These are phyloP conservation scores for Annulohypoxylon stygium DNA, from an alignment of 495 filamentous ascomycete species.

Conservation along the genomic window DNA sequence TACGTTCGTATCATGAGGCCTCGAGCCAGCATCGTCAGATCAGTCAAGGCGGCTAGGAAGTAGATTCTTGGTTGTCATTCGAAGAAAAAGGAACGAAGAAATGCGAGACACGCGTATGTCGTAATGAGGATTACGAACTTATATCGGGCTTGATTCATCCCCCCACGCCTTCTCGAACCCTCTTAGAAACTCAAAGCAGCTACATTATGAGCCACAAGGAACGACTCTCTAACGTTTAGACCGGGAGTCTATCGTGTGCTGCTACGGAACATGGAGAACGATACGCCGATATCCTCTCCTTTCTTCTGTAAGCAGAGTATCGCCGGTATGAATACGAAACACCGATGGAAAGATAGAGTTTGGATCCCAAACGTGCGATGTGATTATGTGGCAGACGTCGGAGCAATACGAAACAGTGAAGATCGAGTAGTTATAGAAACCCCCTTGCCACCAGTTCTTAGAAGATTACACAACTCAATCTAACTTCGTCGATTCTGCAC, in stretches of 20 bases:
- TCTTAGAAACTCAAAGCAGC: slow-evolving; percentile 33
- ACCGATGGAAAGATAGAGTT: slow-evolving; percentile 31
- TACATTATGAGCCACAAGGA: slow-evolving; percentile 8
- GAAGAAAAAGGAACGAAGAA: slow-evolving; percentile 14
- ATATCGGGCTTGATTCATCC: slow-evolving; percentile 15
- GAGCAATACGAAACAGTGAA: slow-evolving; percentile 28
- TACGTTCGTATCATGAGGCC: slow-evolving; percentile 27
- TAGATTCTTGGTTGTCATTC: slow-evolving; percentile 1
- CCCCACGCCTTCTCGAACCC: slow-evolving; percentile 5
- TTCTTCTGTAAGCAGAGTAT: not conserved
- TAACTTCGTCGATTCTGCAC: not conserved
- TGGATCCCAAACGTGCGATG: slow-evolving; percentile 34
- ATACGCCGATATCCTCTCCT: slow-evolving; percentile 13
- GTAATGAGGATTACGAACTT: slow-evolving; percentile 37
- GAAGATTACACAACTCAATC: slow-evolving; percentile 19
- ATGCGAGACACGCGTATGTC: slow-evolving; percentile 29
- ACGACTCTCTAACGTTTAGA: slow-evolving; percentile 26
- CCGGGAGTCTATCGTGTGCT: slow-evolving; percentile 32
- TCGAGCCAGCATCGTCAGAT: slow-evolving; percentile 13
- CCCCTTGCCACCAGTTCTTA: not conserved
- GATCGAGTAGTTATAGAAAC: slow-evolving; percentile 39
- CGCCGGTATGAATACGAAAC: not conserved
- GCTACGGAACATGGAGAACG: slow-evolving; percentile 14
- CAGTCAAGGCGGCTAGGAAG: not conserved
- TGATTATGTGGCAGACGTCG: not conserved